Evolutionary conservation across 257 asterid genomes (phyloP), one percentile per base, ranked within the genome.

Genomic region (Solanum paucissectum): DNA sequence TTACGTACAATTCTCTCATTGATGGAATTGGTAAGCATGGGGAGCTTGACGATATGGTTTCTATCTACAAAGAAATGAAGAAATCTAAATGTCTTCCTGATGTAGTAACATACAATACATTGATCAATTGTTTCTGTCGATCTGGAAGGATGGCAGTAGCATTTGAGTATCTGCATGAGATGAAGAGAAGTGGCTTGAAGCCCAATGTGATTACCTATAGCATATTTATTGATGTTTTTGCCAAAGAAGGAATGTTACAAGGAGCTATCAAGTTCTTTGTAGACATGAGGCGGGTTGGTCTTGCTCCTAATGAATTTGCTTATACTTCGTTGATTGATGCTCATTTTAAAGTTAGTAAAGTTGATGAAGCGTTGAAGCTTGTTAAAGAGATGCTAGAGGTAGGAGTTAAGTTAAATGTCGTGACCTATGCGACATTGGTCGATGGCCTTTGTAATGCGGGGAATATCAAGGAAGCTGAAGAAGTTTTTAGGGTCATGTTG

Each of bases 81-180:
- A 92, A 38, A 74, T 92, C 90, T 52, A 94, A 91, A 12, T 96
- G 97, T 88, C 83, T 83, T 89, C 98, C 98, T 9, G 98, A 95
- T 87, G 88, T 94, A 88, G 88, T 96, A 86, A 95, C 99, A 46
- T 95, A 92, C 88, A 96, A 95, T 88, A 95, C 95, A 36, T 87
- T 96, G 93, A 94, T 96, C 90, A 96, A 96, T 90, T 96, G 99
- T 92, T 95, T 92, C 55, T 95, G 98, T 92, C 95, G 95, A 93
- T 91, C 85, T 64, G 95, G 91, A 86, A 88, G 91, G 87, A 88
- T 95, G 95, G 92, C 94, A 9, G 34, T 25, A 86, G 96, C 98
- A 8, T 96, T 95, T 88, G 87, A 75, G 60, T 96, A 89, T 91
- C 92, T 94, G 81, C 88, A 89, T 91, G 98, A 93, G 92, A 95